A percentile compares a stretch with the other conserved stretches of the same genome.
These are phyloP conservation scores for Pestalotiopsis fici DNA, from an alignment of 2,329 filamentous ascomycete genomes.

Conservation along the genomic window DNA sequence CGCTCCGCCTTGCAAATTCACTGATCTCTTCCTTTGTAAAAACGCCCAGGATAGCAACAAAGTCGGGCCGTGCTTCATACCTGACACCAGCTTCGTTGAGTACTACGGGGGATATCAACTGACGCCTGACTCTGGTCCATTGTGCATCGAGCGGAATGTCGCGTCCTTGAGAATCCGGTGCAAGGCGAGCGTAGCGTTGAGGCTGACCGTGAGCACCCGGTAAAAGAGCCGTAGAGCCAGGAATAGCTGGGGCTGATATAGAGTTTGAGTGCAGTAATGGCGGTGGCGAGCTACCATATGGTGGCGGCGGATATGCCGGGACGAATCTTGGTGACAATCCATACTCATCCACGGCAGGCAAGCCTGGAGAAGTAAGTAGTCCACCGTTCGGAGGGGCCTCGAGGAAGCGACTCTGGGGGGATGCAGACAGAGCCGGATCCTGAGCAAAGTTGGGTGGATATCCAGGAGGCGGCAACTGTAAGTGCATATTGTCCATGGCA, in stretches of 20 bases:
- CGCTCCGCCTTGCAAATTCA: conserved; percentile 50
- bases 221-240: background rate
- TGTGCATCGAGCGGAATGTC: conserved; percentile 58
- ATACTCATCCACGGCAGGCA: conserved; percentile 20
- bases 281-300: conserved; percentile 34
- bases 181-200: conserved; percentile 40
- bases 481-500: conserved; percentile 41
- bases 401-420: conserved; percentile 31
- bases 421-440: conserved; percentile 28
- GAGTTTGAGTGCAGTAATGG: conserved; percentile 21
- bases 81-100: conserved; percentile 55
- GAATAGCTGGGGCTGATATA: conserved; percentile 26
- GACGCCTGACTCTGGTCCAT: conserved; percentile 60
- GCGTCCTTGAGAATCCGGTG: conserved; percentile 57
- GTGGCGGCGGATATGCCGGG: conserved; percentile 34
- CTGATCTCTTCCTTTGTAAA: conserved; percentile 53
- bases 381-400: conserved; percentile 33
- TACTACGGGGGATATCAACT: conserved; percentile 59
- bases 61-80: conserved; percentile 62
- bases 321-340: conserved; percentile 41
- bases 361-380: conserved; percentile 35
- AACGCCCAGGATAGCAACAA: conserved; percentile 60
- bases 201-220: conserved; percentile 13
- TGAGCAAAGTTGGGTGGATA: conserved; percentile 32
- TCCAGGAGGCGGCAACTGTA: conserved; percentile 31